Percentiles rank a stretch among this genome's conserved stretches.
Evolutionary conservation across 23 red algal species (phyloP).

Genomic region (Gracilaria caudata): DNA sequence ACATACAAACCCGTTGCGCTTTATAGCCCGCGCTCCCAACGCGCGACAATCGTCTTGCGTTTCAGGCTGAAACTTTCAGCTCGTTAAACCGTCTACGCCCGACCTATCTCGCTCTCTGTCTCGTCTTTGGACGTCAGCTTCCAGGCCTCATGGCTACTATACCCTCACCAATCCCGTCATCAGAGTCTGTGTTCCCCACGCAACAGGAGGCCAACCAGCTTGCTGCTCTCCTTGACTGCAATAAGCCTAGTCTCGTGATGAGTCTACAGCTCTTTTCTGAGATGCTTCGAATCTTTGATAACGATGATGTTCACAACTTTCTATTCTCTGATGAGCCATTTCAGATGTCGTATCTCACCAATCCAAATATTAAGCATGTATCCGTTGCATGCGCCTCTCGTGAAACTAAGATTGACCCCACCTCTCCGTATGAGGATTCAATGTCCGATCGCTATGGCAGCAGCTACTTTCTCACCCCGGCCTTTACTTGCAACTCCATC

Average conservation of each 20-base stretch:
- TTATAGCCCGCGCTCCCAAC: too few relatives aligned
- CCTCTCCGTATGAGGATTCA: neutral
- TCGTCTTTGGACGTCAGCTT: neutral
- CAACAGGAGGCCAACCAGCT: constrained; percentile 7
- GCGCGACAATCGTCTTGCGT: too few relatives aligned
- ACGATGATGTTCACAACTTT: constrained; percentile 24
- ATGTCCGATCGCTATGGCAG: constrained; percentile 20
- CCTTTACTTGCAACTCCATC: constrained; percentile 14
- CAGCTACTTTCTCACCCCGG: constrained; percentile 13
- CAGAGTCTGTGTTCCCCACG: neutral
- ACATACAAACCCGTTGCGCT: too few relatives aligned
- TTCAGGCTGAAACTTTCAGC: too few relatives aligned
- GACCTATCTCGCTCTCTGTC: neutral
- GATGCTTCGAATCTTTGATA: constrained; percentile 28
- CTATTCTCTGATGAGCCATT: constrained; percentile 25
- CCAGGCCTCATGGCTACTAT: neutral
- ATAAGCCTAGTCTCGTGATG: constrained; percentile 24
- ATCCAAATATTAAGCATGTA: neutral
- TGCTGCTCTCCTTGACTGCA: neutral
- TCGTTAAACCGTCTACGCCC: neutral
- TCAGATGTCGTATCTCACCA: constrained; percentile 26
- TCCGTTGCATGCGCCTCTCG: neutral
- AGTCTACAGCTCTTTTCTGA: constrained; percentile 27
- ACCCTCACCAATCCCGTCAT: neutral
- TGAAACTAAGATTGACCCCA: constrained; percentile 30